Evolutionary conservation across 352 stramenopile species (phyloP).

Genomic region (Phytophthora fragariaefolia): DNA sequence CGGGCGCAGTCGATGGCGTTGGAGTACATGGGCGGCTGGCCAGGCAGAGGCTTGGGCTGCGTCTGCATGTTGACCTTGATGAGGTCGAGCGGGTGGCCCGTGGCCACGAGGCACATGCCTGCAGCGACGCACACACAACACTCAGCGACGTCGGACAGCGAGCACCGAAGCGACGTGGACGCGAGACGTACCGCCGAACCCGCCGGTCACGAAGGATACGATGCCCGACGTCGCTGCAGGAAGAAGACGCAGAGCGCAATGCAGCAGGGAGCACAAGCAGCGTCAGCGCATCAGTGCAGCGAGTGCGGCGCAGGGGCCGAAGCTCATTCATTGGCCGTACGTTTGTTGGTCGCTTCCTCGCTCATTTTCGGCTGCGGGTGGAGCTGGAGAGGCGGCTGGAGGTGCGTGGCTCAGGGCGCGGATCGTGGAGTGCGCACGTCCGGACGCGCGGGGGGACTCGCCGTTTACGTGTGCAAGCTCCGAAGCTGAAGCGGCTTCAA

Average conservation of each 20-base stretch:
- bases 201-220: constrained; percentile 95
- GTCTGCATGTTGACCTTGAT: constrained; percentile 97
- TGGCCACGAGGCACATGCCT: constrained; percentile 92
- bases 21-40: constrained; percentile 77
- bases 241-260: neutral
- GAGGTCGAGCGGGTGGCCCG: constrained; percentile 95
- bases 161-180: constrained; percentile 5
- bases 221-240: constrained; percentile 77
- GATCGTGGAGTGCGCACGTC: constrained; percentile 48
- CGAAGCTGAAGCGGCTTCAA: constrained; percentile 36
- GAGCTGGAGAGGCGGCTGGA: constrained; percentile 5
- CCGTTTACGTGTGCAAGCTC: constrained; percentile 44
- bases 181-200: constrained; percentile 83
- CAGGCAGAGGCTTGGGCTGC: constrained; percentile 73
- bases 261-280: neutral
- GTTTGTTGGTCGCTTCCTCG: constrained; percentile 52
- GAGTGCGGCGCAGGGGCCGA: neutral
- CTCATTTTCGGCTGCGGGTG: constrained; percentile 39
- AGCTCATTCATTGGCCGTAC: constrained; percentile 29
- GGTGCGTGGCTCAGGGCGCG: constrained; percentile 18
- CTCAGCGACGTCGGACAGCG: too few relatives aligned
- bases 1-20: constrained; percentile 91
- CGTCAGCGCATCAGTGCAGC: neutral
- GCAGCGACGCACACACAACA: constrained; percentile 1
- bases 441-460: constrained; percentile 31